Base-by-base conservation (phyloP, 805 yeast genomes). In the Sugiyamaella smithiae region DNA sequence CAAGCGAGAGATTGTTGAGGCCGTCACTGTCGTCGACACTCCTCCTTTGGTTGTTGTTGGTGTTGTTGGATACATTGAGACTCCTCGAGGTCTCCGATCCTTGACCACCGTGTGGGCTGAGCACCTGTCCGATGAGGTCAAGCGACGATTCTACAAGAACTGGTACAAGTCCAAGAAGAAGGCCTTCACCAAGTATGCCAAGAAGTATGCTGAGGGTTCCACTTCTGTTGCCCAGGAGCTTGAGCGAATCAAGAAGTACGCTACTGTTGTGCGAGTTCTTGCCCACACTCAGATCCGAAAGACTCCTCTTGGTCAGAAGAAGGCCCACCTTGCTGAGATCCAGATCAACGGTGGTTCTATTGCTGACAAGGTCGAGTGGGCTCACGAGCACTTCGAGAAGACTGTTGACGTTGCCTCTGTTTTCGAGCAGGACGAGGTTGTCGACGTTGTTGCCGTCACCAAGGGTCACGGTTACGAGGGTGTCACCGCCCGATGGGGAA, bases 381-480 rank as follows among this genome's bases (percentile, higher is more conserved):
- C 98, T 70, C 83, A 80, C 77, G 96, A 88, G 78, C 97, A 91
- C 84, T 93, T 93, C 65, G 99, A 93, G 85, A 93, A 93, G 86
- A 89, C 97, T 71, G 95, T 93, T 67, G 76, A 93, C 60, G 96
- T 93, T 68, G 88, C 85, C 78, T 75, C 95, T 66, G 98, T 93
- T 69, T 85, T 93, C 74, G 99, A 91, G 83, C 95, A 93, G 81
- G 87, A 89, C 80, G 99, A 93, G 84, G 84, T 87, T 85, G 84
- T 93, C 67, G 99, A 93, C 70, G 98, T 88, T 69, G 85, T 93
- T 71, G 99, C 97, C 72, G 96, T 93, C 72, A 93, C 99, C 85
- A 91, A 87, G 84, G 99, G 99, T 93, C 97, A 93, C 84, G 99
- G 99, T 84, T 90, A 87, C 88, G 99, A 93, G 81, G 99, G 99